A percentile compares a stretch with the other conserved stretches of the same genome.
Conservation (phyloP, 495 filamentous ascomycete species). For the Neurospora intermedia region DNA sequence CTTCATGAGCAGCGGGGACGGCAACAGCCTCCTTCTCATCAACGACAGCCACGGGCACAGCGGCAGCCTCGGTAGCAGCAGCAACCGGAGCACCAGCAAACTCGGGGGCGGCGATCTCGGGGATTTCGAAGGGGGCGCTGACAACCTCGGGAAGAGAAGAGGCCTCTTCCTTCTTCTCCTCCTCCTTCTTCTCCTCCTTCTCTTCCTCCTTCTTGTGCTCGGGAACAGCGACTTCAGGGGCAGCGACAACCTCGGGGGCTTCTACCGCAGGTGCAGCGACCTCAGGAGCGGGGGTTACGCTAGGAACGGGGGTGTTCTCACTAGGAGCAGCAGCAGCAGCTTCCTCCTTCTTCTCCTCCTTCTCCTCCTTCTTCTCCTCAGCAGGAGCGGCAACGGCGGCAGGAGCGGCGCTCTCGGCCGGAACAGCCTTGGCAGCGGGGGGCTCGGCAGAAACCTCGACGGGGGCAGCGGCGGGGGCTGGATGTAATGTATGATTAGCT, state of each 20-base stretch:
- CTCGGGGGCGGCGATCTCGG: not conserved
- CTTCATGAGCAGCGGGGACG: slow-evolving; percentile 6
- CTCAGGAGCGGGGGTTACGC: not conserved
- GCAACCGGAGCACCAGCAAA: slow-evolving; percentile 43
- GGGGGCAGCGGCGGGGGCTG: slow-evolving; percentile 1
- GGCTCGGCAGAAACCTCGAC: slow-evolving; percentile 7
- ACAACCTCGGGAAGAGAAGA: slow-evolving; percentile 9
- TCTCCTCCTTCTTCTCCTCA: slow-evolving; percentile 29
- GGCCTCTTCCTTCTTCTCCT: slow-evolving; percentile 30
- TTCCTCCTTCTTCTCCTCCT: not conserved
- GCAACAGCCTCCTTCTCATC: not conserved
- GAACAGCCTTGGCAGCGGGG: not conserved
- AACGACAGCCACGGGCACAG: slow-evolving; percentile 11
- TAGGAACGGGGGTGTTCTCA: not conserved
- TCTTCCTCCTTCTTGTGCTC: slow-evolving; percentile 43
- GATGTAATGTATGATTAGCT: not conserved
- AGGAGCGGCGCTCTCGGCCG: not conserved
- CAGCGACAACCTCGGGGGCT: not conserved
- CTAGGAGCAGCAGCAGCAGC: not conserved
- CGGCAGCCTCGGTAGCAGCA: slow-evolving; percentile 43
- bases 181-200: slow-evolving; percentile 12
- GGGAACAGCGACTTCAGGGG: not conserved
- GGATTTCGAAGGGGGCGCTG: not conserved
- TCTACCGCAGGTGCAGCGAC: not conserved
- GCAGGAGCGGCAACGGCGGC: not conserved